Percentiles rank a stretch among this genome's conserved stretches.
Evolutionary conservation across 2,329 filamentous ascomycete genomes (phyloP).

Genomic region (Colletotrichum sp.): DNA sequence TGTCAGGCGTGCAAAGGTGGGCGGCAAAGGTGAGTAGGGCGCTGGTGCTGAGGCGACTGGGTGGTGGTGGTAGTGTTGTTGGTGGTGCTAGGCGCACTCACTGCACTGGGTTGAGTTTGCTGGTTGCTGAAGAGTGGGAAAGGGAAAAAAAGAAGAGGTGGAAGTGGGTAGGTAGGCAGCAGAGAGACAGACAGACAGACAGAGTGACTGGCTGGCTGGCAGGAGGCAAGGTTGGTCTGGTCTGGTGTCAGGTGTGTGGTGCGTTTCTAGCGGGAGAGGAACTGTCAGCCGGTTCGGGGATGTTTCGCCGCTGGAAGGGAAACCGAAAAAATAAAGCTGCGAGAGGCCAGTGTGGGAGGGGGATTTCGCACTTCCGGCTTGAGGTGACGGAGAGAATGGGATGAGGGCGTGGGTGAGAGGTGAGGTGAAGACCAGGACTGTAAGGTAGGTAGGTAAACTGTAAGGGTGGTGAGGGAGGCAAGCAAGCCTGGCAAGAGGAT

Average conservation of each 20-base stretch:
- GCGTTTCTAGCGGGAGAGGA: not conserved
- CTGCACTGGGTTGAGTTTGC: conserved; percentile 17
- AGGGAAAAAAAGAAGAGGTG: conserved; percentile 13
- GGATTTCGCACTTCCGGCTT: not conserved
- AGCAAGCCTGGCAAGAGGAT: not conserved
- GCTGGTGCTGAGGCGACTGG: conserved; percentile 21
- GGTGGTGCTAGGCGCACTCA: conserved; percentile 18
- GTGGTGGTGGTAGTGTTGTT: conserved; percentile 15
- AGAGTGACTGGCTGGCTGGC: not conserved
- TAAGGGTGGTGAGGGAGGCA: not conserved
- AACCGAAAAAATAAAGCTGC: not conserved
- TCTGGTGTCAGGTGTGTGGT: not conserved
- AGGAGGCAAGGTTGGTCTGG: not conserved
- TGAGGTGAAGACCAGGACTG: not conserved
- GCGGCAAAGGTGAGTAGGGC: not conserved
- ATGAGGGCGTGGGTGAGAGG: not conserved
- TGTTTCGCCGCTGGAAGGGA: conserved; percentile 2
- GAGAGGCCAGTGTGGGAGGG: not conserved
- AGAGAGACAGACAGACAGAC: not conserved
- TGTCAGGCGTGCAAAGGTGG: not conserved
- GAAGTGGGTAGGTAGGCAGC: conserved; percentile 10
- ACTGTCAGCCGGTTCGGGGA: conserved; percentile 10
- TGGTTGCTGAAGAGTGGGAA: conserved; percentile 25
- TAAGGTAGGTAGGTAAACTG: not conserved
- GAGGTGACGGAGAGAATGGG: not conserved